phyloP scores from a whole-genome alignment of 257 asterid species.

The Solanum etuberosum region DNA sequence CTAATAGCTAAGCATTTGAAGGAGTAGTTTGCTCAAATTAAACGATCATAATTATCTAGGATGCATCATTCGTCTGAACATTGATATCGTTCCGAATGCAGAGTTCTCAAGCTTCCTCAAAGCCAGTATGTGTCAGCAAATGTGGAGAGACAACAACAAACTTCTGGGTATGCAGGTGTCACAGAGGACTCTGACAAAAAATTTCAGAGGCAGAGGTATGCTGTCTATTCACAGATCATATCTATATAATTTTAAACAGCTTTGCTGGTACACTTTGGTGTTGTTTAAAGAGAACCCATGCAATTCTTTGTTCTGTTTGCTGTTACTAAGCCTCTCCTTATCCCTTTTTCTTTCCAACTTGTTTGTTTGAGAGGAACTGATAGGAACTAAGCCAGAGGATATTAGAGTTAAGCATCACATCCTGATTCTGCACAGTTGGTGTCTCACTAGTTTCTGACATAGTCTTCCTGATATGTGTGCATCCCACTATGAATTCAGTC shows the following conservation, averaged over 20 bases:
- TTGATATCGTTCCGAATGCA: constrained; percentile 16
- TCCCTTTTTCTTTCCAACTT: neutral
- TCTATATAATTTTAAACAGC: neutral
- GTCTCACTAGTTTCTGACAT: neutral
- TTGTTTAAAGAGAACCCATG: neutral
- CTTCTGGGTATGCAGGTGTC: constrained; percentile 22
- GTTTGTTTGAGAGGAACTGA: neutral
- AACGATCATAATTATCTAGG: neutral
- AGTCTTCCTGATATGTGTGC: neutral
- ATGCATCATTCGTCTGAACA: neutral
- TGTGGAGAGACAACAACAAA: constrained; percentile 29
- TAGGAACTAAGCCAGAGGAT: neutral
- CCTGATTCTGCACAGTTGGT: neutral
- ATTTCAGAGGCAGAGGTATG: constrained; percentile 42
- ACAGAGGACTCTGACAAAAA: constrained; percentile 31
- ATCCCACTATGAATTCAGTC: neutral
- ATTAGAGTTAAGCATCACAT: neutral
- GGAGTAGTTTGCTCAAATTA: neutral
- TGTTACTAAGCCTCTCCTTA: neutral
- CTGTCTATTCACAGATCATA: neutral
- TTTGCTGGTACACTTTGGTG: neutral
- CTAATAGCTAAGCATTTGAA: neutral
- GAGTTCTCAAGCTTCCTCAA: constrained; percentile 72
- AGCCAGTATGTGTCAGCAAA: constrained; percentile 39
- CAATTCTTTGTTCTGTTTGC: neutral